A percentile compares a stretch with the other conserved stretches of the same genome.
Conservation (phyloP, 2,329 filamentous ascomycete species). For the Ascochyta clinopodiicola region DNA sequence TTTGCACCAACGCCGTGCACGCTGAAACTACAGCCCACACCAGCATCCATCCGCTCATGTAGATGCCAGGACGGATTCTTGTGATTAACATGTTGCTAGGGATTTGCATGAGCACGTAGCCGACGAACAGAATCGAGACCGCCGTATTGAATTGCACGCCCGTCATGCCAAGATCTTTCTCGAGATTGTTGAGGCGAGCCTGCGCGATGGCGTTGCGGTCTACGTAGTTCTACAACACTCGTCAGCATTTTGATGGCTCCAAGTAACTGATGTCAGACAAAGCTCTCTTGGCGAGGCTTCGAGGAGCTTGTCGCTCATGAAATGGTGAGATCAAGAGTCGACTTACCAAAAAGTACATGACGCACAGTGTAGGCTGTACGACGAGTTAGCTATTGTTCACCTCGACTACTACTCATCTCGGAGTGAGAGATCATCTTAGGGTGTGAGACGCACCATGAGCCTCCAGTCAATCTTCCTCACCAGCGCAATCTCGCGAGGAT, state of each 20-base stretch:
- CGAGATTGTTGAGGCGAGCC: constrained; percentile 67
- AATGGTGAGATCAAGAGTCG: too few relatives aligned
- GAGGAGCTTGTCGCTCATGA: background rate
- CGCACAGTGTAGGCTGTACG: constrained; percentile 48
- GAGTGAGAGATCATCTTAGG: background rate
- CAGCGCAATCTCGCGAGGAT: constrained; percentile 41
- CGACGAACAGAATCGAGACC: constrained; percentile 56
- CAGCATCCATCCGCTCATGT: constrained; percentile 44
- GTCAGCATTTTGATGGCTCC: background rate
- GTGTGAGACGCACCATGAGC: constrained; percentile 31
- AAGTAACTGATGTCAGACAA: background rate
- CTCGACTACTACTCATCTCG: background rate
- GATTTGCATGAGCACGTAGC: constrained; percentile 46
- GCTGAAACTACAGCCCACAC: constrained; percentile 47
- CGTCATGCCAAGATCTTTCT: constrained; percentile 55
- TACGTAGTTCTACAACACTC: constrained; percentile 34
- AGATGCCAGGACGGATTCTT: constrained; percentile 40
- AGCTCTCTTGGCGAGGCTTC: constrained; percentile 15
- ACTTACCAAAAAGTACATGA: constrained; percentile 50
- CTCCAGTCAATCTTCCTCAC: constrained; percentile 43
- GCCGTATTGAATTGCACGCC: constrained; percentile 26
- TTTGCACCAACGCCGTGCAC: constrained; percentile 42
- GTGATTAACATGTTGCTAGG: constrained; percentile 55
- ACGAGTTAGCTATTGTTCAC: background rate
- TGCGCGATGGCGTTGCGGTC: constrained; percentile 71